These are phyloP conservation scores for Nakaseomyces delphensis DNA, from an alignment of 1,139 yeast genomes.

Conservation along the genomic window DNA sequence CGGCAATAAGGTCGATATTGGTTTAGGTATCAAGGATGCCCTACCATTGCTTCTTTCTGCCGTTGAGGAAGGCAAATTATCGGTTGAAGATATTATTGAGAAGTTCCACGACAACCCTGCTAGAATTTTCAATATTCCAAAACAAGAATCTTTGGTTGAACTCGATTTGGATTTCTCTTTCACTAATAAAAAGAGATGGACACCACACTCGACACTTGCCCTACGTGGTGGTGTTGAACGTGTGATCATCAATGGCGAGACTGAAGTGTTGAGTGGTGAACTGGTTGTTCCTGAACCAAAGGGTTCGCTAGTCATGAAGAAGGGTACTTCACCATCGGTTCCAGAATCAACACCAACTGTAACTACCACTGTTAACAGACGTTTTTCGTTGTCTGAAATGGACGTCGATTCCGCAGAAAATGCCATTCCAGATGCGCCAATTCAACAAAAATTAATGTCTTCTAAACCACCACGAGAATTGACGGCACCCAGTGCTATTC, in stretches of 20 bases:
- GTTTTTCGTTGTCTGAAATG: slow-evolving; percentile 38
- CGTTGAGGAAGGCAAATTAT: slow-evolving; percentile 62
- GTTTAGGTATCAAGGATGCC: slow-evolving; percentile 71
- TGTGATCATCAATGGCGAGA: slow-evolving; percentile 68
- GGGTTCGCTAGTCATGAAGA: slow-evolving; percentile 41
- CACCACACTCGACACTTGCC: slow-evolving; percentile 44
- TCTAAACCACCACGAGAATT: slow-evolving; percentile 62
- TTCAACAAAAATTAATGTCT: slow-evolving; percentile 48
- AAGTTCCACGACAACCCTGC: slow-evolving; percentile 80
- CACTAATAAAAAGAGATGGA: slow-evolving; percentile 40
- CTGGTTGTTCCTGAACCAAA: slow-evolving; percentile 48
- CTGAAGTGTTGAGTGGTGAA: slow-evolving; percentile 78
- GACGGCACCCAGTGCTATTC: slow-evolving; percentile 70
- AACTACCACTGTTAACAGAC: slow-evolving; percentile 27
- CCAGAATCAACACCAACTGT: slow-evolving; percentile 24
- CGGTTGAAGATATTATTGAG: slow-evolving; percentile 60
- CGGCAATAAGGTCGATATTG: slow-evolving; percentile 54
- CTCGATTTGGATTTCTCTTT: slow-evolving; percentile 63
- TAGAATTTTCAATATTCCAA: slow-evolving; percentile 73
- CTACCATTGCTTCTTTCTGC: slow-evolving; percentile 78
- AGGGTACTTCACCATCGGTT: slow-evolving; percentile 22
- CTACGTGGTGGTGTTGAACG: slow-evolving; percentile 81
- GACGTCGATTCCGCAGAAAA: slow-evolving; percentile 40
- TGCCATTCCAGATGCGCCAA: slow-evolving; percentile 46
- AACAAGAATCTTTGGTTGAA: slow-evolving; percentile 68